These are phyloP conservation scores for Keithomyces neogunnii DNA, from an alignment of 2,329 filamentous ascomycete species.

Conservation along the genomic window DNA sequence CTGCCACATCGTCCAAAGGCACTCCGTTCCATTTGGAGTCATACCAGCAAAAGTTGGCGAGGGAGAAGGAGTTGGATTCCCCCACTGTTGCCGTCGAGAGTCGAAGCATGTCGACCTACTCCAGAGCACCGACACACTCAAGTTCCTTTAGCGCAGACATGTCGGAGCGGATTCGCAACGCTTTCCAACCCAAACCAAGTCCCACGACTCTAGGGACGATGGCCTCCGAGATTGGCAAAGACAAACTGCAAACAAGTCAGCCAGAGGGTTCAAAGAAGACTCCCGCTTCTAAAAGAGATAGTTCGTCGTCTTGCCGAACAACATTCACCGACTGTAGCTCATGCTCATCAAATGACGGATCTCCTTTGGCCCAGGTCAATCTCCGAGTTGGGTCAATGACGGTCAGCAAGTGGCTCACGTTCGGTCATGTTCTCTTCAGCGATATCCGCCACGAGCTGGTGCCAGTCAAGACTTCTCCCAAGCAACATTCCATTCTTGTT, in stretches of 20 bases:
- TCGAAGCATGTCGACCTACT: slow-evolving; percentile 23
- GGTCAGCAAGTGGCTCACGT: slow-evolving; percentile 81
- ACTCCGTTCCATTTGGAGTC: slow-evolving; percentile 48
- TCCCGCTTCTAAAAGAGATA: slow-evolving; percentile 20
- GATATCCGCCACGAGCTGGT: slow-evolving; percentile 65
- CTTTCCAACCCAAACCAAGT: slow-evolving; percentile 33
- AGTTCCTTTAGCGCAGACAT: slow-evolving; percentile 49
- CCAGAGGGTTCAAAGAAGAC: background rate
- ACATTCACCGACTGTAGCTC: slow-evolving; percentile 38
- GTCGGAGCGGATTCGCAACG: slow-evolving; percentile 41
- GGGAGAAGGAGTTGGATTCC: slow-evolving; percentile 34
- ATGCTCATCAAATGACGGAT: slow-evolving; percentile 45
- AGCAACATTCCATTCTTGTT: slow-evolving; percentile 60
- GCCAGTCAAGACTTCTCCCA: slow-evolving; percentile 23
- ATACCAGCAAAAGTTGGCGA: slow-evolving; percentile 30
- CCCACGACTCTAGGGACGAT: slow-evolving; percentile 24
- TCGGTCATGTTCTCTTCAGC: slow-evolving; percentile 76
- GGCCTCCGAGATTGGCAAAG: background rate
- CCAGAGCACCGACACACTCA: slow-evolving; percentile 30
- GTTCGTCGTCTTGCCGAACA: slow-evolving; percentile 21
- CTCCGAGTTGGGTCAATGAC: slow-evolving; percentile 74
- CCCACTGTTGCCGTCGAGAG: slow-evolving; percentile 32
- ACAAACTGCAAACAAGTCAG: background rate
- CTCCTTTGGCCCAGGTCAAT: slow-evolving; percentile 62
- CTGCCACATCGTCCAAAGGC: slow-evolving; percentile 47